Conservation (phyloP, 164 flowering plant species). For the Vitis riparia region DNA sequence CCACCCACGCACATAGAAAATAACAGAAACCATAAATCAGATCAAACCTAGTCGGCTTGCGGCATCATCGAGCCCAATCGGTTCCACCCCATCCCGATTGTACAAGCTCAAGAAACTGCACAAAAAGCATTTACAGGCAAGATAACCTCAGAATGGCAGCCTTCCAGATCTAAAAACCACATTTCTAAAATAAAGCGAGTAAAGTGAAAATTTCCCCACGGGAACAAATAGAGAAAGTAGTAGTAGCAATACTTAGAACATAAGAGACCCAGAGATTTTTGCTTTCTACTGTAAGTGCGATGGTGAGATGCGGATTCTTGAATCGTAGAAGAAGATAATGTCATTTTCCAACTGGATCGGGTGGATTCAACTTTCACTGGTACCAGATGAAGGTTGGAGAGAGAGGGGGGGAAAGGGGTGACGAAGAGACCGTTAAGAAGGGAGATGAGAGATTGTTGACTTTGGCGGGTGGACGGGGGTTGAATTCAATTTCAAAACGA, state of each 20-base stretch:
- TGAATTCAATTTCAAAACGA: no score
- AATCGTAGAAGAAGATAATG: neutral
- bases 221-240: neutral
- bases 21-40: neutral
- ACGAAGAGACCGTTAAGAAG: neutral
- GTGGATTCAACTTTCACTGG: neutral
- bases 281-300: slow-evolving; percentile 71
- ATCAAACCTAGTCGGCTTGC: slow-evolving; percentile 65
- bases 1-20: neutral
- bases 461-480: slow-evolving; percentile 13
- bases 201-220: neutral
- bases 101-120: slow-evolving; percentile 84
- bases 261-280: slow-evolving; percentile 85
- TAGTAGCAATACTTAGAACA: slow-evolving; percentile 65
- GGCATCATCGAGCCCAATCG: slow-evolving; percentile 85
- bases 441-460: neutral
- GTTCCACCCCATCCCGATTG: slow-evolving; percentile 64
- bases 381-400: neutral
- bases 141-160: no score
- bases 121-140: neutral
- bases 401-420: neutral
- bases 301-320: slow-evolving; percentile 34
- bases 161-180: no score
- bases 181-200: neutral
- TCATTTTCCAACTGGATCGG: neutral